These are phyloP conservation scores for Fusarium scirpi DNA, from an alignment of 2,329 filamentous ascomycete species.

Conservation along the genomic window DNA sequence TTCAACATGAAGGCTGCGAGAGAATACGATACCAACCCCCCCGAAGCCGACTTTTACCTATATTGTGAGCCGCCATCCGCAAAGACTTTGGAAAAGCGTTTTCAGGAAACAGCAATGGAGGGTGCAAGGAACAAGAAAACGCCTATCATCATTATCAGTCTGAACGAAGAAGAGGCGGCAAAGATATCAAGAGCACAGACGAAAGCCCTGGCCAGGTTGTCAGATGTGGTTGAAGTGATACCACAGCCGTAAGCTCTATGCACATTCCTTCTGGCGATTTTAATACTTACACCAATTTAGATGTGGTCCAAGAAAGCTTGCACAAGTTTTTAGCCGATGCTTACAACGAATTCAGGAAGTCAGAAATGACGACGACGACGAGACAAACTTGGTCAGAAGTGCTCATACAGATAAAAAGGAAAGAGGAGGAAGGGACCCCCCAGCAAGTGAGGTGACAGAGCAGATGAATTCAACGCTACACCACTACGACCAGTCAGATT, in stretches of 20 bases:
- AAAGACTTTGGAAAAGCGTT: conserved; percentile 26
- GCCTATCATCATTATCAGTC: conserved; percentile 48
- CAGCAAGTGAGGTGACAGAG: background rate
- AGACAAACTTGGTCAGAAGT: background rate
- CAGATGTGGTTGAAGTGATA: conserved; percentile 49
- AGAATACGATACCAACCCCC: conserved; percentile 5
- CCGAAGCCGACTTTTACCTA: conserved; percentile 42
- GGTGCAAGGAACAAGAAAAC: background rate
- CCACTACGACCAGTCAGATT: background rate
- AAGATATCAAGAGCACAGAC: conserved; percentile 41
- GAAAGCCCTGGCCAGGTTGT: conserved; percentile 37
- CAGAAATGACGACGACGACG: background rate
- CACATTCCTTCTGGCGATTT: accelerated
- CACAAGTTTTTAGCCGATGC: conserved; percentile 46
- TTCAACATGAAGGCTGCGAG: conserved; percentile 50
- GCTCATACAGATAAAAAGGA: background rate
- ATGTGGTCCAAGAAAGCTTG: conserved; percentile 49
- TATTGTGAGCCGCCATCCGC: conserved; percentile 47
- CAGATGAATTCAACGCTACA: background rate
- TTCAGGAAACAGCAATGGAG: conserved; percentile 11
- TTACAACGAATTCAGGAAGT: conserved; percentile 17
- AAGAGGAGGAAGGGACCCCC: background rate
- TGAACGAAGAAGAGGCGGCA: conserved; percentile 48
- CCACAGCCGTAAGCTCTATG: conserved; percentile 47
- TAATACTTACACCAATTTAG: conserved; percentile 6